Evolutionary conservation across 1,139 yeast genomes (phyloP).

Genomic region (Zygoascus meyerae): DNA sequence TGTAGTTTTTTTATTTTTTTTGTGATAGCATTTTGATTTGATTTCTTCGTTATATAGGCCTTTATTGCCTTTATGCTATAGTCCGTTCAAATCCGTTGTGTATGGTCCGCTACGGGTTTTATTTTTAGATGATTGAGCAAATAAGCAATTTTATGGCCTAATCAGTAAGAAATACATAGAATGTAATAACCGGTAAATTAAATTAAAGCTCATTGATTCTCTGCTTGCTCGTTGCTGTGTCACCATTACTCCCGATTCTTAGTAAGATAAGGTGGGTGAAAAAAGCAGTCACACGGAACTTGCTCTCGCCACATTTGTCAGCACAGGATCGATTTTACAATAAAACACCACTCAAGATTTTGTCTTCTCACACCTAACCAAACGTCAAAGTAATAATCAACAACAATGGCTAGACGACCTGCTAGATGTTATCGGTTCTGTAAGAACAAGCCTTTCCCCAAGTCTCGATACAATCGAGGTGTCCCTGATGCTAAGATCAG

Average conservation of each 20-base stretch:
- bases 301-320: constrained; percentile 3
- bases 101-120: no score
- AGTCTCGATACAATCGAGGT: constrained; percentile 99
- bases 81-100: no score
- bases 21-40: no score
- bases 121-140: no score
- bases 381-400: neutral
- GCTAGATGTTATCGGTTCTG: constrained; percentile 99
- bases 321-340: neutral
- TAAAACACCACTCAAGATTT: constrained; percentile 6
- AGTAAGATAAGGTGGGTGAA: neutral
- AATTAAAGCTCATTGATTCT: no score
- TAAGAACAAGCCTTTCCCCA: constrained; percentile 99
- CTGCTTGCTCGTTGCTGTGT: neutral
- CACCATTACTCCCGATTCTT: neutral
- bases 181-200: no score
- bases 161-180: no score
- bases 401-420: constrained; percentile 99
- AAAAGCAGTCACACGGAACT: constrained; percentile 9
- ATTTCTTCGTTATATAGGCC: no score
- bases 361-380: neutral
- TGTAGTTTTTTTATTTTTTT: constrained; percentile 8
- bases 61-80: no score
- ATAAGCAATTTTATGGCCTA: no score
- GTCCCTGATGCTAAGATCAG: constrained; percentile 99